A percentile compares a stretch with the other conserved stretches of the same genome.
These are phyloP conservation scores for Marsdenia floribunda DNA, from an alignment of 257 asterid genomes.

Conservation along the genomic window DNA sequence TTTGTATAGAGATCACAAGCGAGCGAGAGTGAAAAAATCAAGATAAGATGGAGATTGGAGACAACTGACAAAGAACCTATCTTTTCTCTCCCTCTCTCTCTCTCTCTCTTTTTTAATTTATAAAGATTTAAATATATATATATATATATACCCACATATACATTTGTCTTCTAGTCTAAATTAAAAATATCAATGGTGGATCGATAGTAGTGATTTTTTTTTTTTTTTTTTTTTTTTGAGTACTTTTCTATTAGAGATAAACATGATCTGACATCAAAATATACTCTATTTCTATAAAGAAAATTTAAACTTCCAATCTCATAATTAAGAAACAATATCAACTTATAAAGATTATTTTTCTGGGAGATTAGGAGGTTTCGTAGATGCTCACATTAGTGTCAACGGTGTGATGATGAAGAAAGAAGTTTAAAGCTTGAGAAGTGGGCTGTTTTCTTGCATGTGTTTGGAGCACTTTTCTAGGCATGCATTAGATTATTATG, in stretches of 20 bases:
- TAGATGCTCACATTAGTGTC: neutral
- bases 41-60: conserved; percentile 11
- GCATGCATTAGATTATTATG: neutral
- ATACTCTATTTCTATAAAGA: too few species aligned
- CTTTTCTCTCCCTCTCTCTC: neutral
- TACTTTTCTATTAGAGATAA: too few species aligned
- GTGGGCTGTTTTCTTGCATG: conserved; percentile 10
- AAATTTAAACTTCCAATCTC: too few species aligned
- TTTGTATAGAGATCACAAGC: conserved; percentile 2
- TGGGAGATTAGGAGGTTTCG: neutral
- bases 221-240: neutral
- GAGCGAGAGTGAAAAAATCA: neutral
- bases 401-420: neutral
- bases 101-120: too few species aligned
- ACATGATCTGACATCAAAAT: too few species aligned
- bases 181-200: too few species aligned
- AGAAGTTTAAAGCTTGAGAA: neutral
- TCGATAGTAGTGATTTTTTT: too few species aligned
- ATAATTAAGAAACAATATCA: too few species aligned
- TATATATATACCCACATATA: too few species aligned
- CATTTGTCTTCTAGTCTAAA: too few species aligned
- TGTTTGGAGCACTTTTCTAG: conserved; percentile 15
- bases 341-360: too few species aligned
- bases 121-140: too few species aligned
- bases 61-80: neutral